A percentile compares a stretch with the other conserved stretches of the same genome.
Conservation (phyloP, 1,284 basidiomycete genomes). For the Crocinoboletus sp. region DNA sequence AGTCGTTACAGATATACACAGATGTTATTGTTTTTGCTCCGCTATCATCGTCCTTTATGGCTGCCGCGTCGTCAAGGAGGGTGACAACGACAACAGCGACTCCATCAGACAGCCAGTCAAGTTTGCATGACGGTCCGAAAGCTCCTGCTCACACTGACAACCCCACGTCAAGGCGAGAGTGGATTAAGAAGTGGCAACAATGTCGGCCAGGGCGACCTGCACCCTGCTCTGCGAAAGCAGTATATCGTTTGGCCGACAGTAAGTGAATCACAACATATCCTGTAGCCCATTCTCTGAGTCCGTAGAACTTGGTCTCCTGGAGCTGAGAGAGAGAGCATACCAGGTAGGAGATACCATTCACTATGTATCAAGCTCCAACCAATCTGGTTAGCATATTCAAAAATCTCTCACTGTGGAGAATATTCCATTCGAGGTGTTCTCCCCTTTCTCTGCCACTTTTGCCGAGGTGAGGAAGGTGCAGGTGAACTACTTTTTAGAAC, state of each 20-base stretch:
- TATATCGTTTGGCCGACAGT: conserved; percentile 87
- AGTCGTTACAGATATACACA: conserved; percentile 65
- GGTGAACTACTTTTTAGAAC: conserved; percentile 70
- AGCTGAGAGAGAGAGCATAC: conserved; percentile 66
- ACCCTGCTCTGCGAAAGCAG: conserved; percentile 86
- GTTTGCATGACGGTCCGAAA: conserved; percentile 24
- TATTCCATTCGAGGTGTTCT: conserved; percentile 84
- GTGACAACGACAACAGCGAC: conserved; percentile 22
- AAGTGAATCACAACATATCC: conserved; percentile 26
- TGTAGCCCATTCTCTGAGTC: background rate
- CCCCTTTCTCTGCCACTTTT: conserved; percentile 77
- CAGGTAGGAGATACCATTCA: conserved; percentile 37
- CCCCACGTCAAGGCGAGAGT: conserved; percentile 49
- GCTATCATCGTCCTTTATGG: conserved; percentile 62
- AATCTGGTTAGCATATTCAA: conserved; percentile 58
- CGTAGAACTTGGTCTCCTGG: conserved; percentile 63
- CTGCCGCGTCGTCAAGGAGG: conserved; percentile 20
- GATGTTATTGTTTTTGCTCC: conserved; percentile 84
- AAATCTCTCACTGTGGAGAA: conserved; percentile 74
- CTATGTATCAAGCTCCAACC: background rate
- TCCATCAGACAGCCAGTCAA: conserved; percentile 36
- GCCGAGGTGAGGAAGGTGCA: conserved; percentile 83
- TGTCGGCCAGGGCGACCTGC: conserved; percentile 57
- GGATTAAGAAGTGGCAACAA: conserved; percentile 62
- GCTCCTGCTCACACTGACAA: conserved; percentile 21